Evolutionary conservation across 73 alveolate genomes (phyloP).

Genomic region (Paraurostyla sp.): DNA sequence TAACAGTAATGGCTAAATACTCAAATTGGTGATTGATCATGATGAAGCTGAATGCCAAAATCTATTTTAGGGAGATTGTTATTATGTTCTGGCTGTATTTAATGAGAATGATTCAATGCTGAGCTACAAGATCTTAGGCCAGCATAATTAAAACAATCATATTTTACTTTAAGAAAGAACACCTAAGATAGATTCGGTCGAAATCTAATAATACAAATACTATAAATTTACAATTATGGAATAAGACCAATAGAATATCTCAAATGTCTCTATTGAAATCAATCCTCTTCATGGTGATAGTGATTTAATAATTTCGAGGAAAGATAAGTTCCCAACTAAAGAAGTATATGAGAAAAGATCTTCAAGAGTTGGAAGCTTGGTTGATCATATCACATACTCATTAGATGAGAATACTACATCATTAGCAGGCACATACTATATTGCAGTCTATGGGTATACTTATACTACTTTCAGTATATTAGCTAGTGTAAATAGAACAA

Average conservation of each 20-base stretch:
- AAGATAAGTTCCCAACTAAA: constrained; percentile 3
- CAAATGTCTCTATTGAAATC: constrained; percentile 28
- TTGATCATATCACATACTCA: constrained; percentile 23
- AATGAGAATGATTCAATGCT: neutral
- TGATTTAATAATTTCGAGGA: constrained; percentile 3
- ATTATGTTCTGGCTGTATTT: neutral
- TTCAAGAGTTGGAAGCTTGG: constrained; percentile 27
- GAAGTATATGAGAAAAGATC: constrained; percentile 1
- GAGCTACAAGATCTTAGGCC: constrained; percentile 12
- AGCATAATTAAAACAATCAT: constrained; percentile 46
- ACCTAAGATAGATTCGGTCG: constrained; percentile 14
- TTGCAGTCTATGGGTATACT: constrained; percentile 51
- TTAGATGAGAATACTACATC: neutral
- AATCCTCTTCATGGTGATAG: constrained; percentile 58
- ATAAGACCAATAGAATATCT: neutral
- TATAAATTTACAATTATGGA: constrained; percentile 31
- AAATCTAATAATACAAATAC: constrained; percentile 3
- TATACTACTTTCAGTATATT: neutral
- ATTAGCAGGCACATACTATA: constrained; percentile 50
- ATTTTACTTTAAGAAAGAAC: constrained; percentile 26
- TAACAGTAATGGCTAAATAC: neutral
- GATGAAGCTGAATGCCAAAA: constrained; percentile 20
- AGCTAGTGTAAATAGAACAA: constrained; percentile 15
- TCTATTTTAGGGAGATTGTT: constrained; percentile 17
- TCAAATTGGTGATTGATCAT: constrained; percentile 60